These are phyloP conservation scores for Leccinum solheimii DNA, from an alignment of 1,284 basidiomycete species.

Conservation along the genomic window DNA sequence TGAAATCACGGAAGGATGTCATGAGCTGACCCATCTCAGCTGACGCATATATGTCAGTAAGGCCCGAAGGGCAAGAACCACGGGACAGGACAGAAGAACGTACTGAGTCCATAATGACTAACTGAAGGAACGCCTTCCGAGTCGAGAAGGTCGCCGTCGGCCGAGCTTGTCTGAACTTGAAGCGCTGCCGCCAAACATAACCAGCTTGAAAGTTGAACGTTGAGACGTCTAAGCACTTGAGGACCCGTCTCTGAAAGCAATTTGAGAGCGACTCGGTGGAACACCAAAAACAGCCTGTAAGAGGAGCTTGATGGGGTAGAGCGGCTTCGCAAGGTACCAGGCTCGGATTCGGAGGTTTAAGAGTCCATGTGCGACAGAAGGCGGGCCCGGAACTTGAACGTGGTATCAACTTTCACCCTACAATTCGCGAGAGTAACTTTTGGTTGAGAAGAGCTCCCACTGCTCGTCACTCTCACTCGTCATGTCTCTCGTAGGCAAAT, in stretches of 20 bases:
- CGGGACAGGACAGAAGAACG: slow-evolving; percentile 6
- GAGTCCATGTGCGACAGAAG: slow-evolving; percentile 9
- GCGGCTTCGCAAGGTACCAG: slow-evolving; percentile 44
- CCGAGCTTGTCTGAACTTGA: slow-evolving; percentile 52
- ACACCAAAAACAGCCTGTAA: slow-evolving; percentile 21
- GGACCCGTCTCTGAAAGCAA: slow-evolving; percentile 54
- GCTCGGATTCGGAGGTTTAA: slow-evolving; percentile 32
- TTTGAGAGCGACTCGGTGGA: slow-evolving; percentile 31
- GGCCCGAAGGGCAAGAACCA: too few species aligned
- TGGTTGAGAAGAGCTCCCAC: too few species aligned
- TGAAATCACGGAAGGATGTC: too few species aligned
- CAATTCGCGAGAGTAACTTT: too few species aligned
- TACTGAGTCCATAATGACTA: slow-evolving; percentile 53
- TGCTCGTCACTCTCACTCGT: too few species aligned
- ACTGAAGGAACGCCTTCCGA: slow-evolving; percentile 52
- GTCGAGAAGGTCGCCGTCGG: slow-evolving; percentile 40
- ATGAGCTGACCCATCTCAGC: too few species aligned
- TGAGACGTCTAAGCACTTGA: slow-evolving; percentile 41
- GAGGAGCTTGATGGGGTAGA: slow-evolving; percentile 41
- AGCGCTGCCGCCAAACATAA: slow-evolving; percentile 49
- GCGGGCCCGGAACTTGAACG: too few species aligned
- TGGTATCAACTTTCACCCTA: too few species aligned
- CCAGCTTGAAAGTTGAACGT: slow-evolving; percentile 42
- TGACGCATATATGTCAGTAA: too few species aligned
- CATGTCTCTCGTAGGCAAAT: too few species aligned